A percentile compares a stretch with the other conserved stretches of the same genome.
These are phyloP conservation scores for Russula brevipes DNA, from an alignment of 768 basidiomycete genomes.

Conservation along the genomic window DNA sequence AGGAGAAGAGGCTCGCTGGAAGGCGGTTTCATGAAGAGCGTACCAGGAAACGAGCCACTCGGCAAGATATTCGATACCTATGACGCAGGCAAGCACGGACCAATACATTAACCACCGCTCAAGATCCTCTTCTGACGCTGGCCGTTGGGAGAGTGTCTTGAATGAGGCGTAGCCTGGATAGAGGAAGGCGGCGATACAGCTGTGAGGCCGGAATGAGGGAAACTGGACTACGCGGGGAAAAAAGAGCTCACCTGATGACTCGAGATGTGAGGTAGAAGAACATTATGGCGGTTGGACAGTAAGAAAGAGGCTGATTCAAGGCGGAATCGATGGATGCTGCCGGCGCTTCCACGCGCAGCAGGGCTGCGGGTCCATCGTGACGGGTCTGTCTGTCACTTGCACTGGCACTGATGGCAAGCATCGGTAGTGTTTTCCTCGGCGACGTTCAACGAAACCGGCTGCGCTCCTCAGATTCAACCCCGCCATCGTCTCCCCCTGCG, in stretches of 20 bases:
- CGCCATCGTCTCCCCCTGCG: conserved; percentile 41
- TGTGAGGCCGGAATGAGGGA: conserved; percentile 28
- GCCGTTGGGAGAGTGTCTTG: conserved; percentile 85
- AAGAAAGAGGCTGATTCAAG: not conserved
- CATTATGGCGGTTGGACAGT: conserved; percentile 1
- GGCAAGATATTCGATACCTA: conserved; percentile 74
- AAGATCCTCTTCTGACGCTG: conserved; percentile 75
- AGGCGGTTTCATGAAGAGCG: conserved; percentile 28
- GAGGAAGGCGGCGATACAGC: conserved; percentile 72
- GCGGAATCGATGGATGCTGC: not conserved
- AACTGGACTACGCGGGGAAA: too few relatives aligned
- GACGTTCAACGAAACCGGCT: conserved; percentile 65
- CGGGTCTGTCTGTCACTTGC: too few relatives aligned
- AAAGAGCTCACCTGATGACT: conserved; percentile 4
- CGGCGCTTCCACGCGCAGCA: not conserved
- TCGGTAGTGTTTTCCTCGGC: conserved; percentile 79
- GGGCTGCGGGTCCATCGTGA: not conserved
- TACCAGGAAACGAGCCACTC: conserved; percentile 89
- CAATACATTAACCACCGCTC: conserved; percentile 98
- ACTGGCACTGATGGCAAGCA: conserved; percentile 40
- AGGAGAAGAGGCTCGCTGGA: conserved; percentile 8
- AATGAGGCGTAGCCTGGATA: conserved; percentile 97
- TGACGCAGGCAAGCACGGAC: conserved; percentile 81
- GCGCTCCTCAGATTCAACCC: conserved; percentile 45
- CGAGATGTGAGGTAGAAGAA: conserved; percentile 20